Conservation (phyloP, 306 rosid genomes). For the Cicer yamashitae region DNA sequence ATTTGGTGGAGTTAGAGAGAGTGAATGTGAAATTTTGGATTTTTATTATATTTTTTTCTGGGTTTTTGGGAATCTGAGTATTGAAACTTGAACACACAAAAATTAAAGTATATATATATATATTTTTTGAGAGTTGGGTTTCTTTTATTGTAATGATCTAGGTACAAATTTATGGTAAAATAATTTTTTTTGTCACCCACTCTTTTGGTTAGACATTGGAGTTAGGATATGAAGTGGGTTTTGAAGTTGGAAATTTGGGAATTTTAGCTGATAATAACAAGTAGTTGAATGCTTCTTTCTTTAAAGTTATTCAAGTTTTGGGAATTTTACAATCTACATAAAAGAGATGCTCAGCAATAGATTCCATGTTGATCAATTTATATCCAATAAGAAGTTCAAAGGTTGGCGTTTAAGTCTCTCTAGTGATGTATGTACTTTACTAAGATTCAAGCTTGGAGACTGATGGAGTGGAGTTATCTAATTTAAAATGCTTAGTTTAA, state of each 20-base stretch:
- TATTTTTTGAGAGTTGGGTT: conserved; percentile 38
- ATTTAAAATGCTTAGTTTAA: conserved; percentile 31
- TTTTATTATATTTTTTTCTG: conserved; percentile 35
- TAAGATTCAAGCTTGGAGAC: conserved; percentile 16
- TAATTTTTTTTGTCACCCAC: conserved; percentile 20
- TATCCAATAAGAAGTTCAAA: conserved; percentile 35
- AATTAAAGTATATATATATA: conserved; percentile 24
- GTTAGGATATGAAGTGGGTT: conserved; percentile 19
- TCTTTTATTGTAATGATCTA: conserved; percentile 43
- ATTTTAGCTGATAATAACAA: conserved; percentile 41
- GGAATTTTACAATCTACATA: conserved; percentile 30
- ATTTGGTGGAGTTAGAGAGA: conserved; percentile 35
- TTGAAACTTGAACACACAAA: conserved; percentile 11
- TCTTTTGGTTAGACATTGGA: conserved; percentile 23
- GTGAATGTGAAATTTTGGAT: conserved; percentile 44
- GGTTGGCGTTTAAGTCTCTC: conserved; percentile 22
- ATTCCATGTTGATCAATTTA: conserved; percentile 9
- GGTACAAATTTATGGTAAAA: conserved; percentile 38
- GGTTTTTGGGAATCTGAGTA: conserved; percentile 42
- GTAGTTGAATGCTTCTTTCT: conserved; percentile 30
- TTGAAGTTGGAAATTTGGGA: conserved; percentile 45
- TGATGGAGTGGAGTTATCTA: conserved; percentile 19
- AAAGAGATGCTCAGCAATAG: not conserved
- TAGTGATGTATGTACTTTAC: not conserved
- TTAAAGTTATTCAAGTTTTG: conserved; percentile 26